phyloP scores from a whole-genome alignment of 2,329 filamentous ascomycete species.

The Ampelomyces quisqualis region DNA sequence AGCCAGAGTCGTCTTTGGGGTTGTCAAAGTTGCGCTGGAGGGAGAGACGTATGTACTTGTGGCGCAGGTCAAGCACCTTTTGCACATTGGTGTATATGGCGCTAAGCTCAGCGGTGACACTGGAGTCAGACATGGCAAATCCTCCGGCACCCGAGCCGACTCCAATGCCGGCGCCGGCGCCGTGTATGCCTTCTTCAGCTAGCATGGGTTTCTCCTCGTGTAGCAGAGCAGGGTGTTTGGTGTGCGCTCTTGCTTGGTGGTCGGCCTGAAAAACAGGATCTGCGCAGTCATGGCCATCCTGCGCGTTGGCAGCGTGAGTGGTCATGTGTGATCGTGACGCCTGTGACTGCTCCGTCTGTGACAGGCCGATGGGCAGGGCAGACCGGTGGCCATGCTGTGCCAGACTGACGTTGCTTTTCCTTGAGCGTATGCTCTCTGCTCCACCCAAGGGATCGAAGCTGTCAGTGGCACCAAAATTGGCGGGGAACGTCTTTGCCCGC shows the following conservation, averaged over 20 bases:
- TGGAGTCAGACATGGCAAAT: slow-evolving; percentile 70
- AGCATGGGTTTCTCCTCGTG: slow-evolving; percentile 59
- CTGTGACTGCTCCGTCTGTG: slow-evolving; percentile 36
- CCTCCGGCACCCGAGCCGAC: slow-evolving; percentile 63
- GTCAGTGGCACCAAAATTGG: slow-evolving; percentile 43
- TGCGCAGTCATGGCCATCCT: slow-evolving; percentile 14
- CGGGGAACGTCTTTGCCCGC: slow-evolving; percentile 48
- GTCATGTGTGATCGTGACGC: slow-evolving; percentile 23
- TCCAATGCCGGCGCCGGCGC: slow-evolving; percentile 60
- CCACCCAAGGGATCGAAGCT: slow-evolving; percentile 38
- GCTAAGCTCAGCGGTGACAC: slow-evolving; percentile 79
- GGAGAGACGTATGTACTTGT: slow-evolving; percentile 85
- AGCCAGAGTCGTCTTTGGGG: slow-evolving; percentile 78
- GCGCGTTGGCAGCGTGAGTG: slow-evolving; percentile 15
- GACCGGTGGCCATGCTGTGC: slow-evolving; percentile 30
- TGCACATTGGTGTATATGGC: slow-evolving; percentile 90
- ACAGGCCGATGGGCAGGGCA: slow-evolving; percentile 29
- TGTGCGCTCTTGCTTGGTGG: slow-evolving; percentile 51
- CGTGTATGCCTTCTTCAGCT: slow-evolving; percentile 57
- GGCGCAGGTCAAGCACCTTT: slow-evolving; percentile 79
- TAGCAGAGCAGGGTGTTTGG: slow-evolving; percentile 53
- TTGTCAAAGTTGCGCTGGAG: slow-evolving; percentile 81
- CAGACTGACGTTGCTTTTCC: slow-evolving; percentile 42
- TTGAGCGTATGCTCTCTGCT: slow-evolving; percentile 47
- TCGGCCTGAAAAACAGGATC: slow-evolving; percentile 50